These are phyloP conservation scores for Salix arbutifolia DNA, from an alignment of 345 rosid species.

Conservation along the genomic window DNA sequence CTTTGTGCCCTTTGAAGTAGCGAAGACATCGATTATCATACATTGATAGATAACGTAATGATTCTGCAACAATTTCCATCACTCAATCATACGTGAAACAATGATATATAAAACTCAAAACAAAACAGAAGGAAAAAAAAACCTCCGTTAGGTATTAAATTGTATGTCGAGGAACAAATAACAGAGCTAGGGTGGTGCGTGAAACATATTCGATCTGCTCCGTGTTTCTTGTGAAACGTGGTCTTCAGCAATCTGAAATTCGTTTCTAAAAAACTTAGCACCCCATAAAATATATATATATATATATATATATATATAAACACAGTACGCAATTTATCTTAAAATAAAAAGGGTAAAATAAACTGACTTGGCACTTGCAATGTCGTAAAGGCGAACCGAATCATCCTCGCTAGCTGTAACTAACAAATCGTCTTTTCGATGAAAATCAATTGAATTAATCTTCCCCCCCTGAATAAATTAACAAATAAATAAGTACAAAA, in stretches of 20 bases:
- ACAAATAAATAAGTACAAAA: not conserved
- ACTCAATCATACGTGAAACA: not conserved
- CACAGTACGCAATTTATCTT: too few relatives aligned
- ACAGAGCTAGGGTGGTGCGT: slow-evolving; percentile 95
- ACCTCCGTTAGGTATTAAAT: slow-evolving; percentile 80
- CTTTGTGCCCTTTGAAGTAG: slow-evolving; percentile 94
- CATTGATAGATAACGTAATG: slow-evolving; percentile 87
- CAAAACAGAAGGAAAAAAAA: slow-evolving; percentile 7
- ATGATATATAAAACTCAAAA: not conserved
- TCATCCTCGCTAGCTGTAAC: slow-evolving; percentile 93
- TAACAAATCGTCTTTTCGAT: slow-evolving; percentile 82
- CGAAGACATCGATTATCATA: slow-evolving; percentile 95
- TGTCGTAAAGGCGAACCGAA: slow-evolving; percentile 88
- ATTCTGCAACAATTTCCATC: slow-evolving; percentile 44
- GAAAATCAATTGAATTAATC: slow-evolving; percentile 80
- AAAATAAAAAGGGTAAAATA: not conserved
- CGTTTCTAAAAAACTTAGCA: not conserved
- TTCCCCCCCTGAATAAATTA: slow-evolving; percentile 59
- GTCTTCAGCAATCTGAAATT: slow-evolving; percentile 81
- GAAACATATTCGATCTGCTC: slow-evolving; percentile 87
- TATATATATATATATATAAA: too few relatives aligned
- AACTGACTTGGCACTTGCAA: slow-evolving; percentile 83
- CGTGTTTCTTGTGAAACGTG: slow-evolving; percentile 89
- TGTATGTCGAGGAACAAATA: slow-evolving; percentile 80
- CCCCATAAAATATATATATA: too few relatives aligned